phyloP scores from a whole-genome alignment of 192 early-diverging fungal genomes.

The Entomortierella chlamydospora region DNA sequence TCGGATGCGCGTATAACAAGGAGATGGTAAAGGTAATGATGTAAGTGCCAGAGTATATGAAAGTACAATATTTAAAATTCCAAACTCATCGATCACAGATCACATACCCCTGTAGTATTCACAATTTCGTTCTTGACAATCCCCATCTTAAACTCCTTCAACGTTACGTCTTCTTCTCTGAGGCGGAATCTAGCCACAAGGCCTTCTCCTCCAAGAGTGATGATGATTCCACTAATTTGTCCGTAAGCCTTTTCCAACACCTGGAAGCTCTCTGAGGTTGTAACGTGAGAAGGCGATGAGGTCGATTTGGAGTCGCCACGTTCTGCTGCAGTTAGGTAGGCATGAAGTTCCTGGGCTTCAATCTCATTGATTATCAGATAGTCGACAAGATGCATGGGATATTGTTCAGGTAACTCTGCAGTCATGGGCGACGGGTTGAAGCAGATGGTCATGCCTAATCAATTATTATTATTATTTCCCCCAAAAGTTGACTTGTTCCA shows the following conservation, averaged over 20 bases:
- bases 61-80: not conserved
- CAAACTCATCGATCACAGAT: no score
- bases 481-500: not conserved
- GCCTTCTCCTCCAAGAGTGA: conserved; percentile 79
- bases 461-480: no score
- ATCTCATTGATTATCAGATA: conserved; percentile 86
- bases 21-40: no score
- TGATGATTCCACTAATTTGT: conserved; percentile 66
- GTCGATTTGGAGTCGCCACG: conserved; percentile 1
- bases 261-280: conserved; percentile 28
- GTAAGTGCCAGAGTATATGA: no score
- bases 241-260: conserved; percentile 59
- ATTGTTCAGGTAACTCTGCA: conserved; percentile 53
- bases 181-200: conserved; percentile 60
- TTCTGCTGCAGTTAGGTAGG: conserved; percentile 26
- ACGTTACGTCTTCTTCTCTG: conserved; percentile 37
- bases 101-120: conserved; percentile 63
- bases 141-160: conserved; percentile 56
- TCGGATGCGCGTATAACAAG: not conserved
- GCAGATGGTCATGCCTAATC: conserved; percentile 74
- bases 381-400: conserved; percentile 71
- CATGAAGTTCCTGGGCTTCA: conserved; percentile 70
- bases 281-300: conserved; percentile 45
- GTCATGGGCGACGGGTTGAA: conserved; percentile 91
- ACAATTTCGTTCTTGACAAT: conserved; percentile 61